Evolutionary conservation across 2,329 filamentous ascomycete species (phyloP), one percentile per base, ranked within the genome.

Genomic region (Venturia nashicola): DNA sequence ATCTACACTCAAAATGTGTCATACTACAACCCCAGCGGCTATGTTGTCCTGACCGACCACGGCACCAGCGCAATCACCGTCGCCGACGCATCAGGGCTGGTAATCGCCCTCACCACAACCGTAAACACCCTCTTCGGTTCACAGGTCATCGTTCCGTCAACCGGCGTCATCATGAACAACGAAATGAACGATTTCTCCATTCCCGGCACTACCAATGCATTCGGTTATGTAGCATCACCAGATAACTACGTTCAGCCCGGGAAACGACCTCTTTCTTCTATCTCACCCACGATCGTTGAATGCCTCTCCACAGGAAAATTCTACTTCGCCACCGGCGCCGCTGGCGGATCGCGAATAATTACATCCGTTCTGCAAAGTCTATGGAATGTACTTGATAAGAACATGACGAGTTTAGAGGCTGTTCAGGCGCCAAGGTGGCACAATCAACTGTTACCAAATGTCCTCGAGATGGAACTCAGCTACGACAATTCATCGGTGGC

Each of bases 111-210:
- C 12, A 97, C 92, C 0, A 94, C 91, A 0, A 97, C 93, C 0
- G 80, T 97, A 63, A 97, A 97, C 74, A 80, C 94, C 5, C 80
- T 94, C 3, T 97, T 96, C 69, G 93, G 93, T 54, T 87, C 86
- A 34, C 81, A 85, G 23, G 74, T 96, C 67, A 85, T 96, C 75
- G 88, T 93, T 0, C 90, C 91, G 0, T 82, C 87, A 68, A 92
- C 91, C 0, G 92, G 92, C n/a, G 82, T 96, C 65, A 90, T 95
- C 63, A 84, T 95, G 78, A 74, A 80, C 73, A 78, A 80, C 67
- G 77, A 77, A 65, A 76, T 76, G 75, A 82, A 86, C 78, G 91
- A 96, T 77, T 97, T 97, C 78, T 90, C 87, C 59, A 91, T 96
- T 69, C 92, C 93, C 0, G 84, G 84, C 61, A 78, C 82, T 1